A percentile compares a stretch with the other conserved stretches of the same genome.
Evolutionary conservation across 345 rosid genomes (phyloP).

Genomic region (Litchi chinensis): DNA sequence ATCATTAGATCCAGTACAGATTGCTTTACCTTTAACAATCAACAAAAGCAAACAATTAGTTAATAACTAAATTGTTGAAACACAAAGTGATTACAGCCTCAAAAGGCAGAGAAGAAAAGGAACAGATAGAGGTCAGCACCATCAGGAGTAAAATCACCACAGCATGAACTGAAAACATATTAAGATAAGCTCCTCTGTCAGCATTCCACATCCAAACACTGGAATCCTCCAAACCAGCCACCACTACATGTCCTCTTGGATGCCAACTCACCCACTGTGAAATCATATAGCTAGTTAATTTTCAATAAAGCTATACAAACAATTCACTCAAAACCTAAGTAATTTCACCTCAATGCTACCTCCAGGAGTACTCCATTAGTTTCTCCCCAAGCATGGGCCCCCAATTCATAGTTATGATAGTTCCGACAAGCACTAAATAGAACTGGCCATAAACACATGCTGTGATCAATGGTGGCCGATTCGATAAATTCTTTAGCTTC

Average conservation of each 20-base stretch:
- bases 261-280: conserved; percentile 95
- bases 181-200: conserved; percentile 65
- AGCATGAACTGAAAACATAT: conserved; percentile 82
- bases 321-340: not conserved
- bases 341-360: conserved; percentile 70
- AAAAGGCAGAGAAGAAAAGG: not conserved
- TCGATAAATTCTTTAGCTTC: conserved; percentile 77
- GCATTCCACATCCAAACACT: conserved; percentile 98
- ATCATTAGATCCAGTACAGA: conserved; percentile 94
- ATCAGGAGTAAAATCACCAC: conserved; percentile 96
- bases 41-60: conserved; percentile 9
- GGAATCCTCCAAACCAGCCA: conserved; percentile 86
- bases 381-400: conserved; percentile 79
- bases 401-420: conserved; percentile 58
- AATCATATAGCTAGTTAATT: conserved; percentile 23
- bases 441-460: conserved; percentile 69
- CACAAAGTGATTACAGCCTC: not conserved
- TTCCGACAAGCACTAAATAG: conserved; percentile 66
- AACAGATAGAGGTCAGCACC: conserved; percentile 47
- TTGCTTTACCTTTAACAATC: conserved; percentile 63
- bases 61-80: not conserved
- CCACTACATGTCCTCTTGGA: conserved; percentile 84
- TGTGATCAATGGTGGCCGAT: no score
- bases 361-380: conserved; percentile 67
- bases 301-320: not conserved